These are phyloP conservation scores for Kazachstania taianensis DNA, from an alignment of 805 yeast species.

Conservation along the genomic window DNA sequence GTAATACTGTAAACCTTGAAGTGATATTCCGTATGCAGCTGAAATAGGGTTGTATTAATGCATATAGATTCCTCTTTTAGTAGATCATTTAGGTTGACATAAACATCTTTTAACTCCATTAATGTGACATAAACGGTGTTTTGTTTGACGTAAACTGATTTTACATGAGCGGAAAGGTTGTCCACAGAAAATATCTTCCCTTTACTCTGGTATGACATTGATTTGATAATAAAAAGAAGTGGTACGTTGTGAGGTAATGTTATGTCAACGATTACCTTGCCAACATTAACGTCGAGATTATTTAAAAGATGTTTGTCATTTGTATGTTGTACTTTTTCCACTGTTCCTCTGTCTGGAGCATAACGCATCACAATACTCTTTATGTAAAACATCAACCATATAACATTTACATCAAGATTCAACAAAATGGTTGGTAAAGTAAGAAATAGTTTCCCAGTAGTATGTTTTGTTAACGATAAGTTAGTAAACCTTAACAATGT, in stretches of 20 bases:
- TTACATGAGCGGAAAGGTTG: slow-evolving; percentile 13
- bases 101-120: slow-evolving; percentile 11
- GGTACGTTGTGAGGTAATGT: slow-evolving; percentile 21
- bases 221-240: slow-evolving; percentile 12
- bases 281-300: slow-evolving; percentile 8
- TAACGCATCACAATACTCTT: slow-evolving; percentile 10
- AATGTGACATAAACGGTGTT: slow-evolving; percentile 16
- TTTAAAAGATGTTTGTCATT: neutral
- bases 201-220: slow-evolving; percentile 5
- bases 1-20: slow-evolving; percentile 38
- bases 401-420: slow-evolving; percentile 22
- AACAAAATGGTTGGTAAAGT: slow-evolving; percentile 17
- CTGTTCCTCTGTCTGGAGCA: slow-evolving; percentile 2
- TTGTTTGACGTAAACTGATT: slow-evolving; percentile 23
- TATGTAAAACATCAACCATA: slow-evolving; percentile 22
- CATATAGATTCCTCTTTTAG: slow-evolving; percentile 2
- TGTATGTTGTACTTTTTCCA: neutral
- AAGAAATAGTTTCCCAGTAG: neutral
- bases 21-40: slow-evolving; percentile 28
- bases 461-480: slow-evolving; percentile 5
- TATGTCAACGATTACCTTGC: slow-evolving; percentile 18
- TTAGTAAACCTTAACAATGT: slow-evolving; percentile 11
- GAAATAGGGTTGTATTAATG: slow-evolving; percentile 13
- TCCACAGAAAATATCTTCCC: slow-evolving; percentile 5
- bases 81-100: slow-evolving; percentile 6